Conservation (phyloP, 371 early-diverging fungal genomes). For the Basidiobolus meristosporus region DNA sequence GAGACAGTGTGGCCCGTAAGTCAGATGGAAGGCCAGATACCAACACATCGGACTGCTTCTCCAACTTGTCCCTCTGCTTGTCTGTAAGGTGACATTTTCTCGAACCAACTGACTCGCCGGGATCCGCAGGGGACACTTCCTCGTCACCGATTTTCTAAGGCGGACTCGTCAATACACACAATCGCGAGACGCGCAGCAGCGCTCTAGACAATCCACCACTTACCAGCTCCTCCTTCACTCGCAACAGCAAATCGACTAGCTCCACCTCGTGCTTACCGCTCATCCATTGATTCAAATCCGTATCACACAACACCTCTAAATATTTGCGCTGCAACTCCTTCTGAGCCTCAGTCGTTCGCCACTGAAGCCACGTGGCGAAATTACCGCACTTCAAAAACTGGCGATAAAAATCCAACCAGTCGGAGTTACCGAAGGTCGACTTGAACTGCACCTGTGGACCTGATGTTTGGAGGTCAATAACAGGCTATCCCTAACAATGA, state of each 20-base stretch:
- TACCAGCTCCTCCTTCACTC: constrained; percentile 35
- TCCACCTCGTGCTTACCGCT: constrained; percentile 24
- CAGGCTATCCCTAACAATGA: not conserved
- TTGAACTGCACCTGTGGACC: constrained; percentile 20
- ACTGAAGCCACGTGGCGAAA: constrained; percentile 88
- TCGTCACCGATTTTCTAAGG: too few species aligned
- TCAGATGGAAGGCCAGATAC: too few species aligned
- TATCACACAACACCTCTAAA: constrained; percentile 27
- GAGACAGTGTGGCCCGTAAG: too few species aligned
- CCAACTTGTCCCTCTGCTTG: too few species aligned
- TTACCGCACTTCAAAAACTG: constrained; percentile 83
- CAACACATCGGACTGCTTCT: too few species aligned
- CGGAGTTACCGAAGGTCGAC: constrained; percentile 1
- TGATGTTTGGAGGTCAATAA: not conserved
- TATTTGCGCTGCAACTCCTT: constrained; percentile 40
- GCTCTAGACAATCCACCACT: not conserved
- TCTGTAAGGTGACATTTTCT: too few species aligned
- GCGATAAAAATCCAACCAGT: constrained; percentile 50
- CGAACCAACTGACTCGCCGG: too few species aligned
- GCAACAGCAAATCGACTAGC: constrained; percentile 33
- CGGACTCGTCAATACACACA: too few species aligned
- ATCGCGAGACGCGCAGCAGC: too few species aligned
- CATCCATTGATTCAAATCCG: constrained; percentile 26
- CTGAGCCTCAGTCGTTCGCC: constrained; percentile 56
- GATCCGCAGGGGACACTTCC: too few species aligned